Conservation (phyloP, 2,329 filamentous ascomycete species). For the Neurospora crassa region DNA sequence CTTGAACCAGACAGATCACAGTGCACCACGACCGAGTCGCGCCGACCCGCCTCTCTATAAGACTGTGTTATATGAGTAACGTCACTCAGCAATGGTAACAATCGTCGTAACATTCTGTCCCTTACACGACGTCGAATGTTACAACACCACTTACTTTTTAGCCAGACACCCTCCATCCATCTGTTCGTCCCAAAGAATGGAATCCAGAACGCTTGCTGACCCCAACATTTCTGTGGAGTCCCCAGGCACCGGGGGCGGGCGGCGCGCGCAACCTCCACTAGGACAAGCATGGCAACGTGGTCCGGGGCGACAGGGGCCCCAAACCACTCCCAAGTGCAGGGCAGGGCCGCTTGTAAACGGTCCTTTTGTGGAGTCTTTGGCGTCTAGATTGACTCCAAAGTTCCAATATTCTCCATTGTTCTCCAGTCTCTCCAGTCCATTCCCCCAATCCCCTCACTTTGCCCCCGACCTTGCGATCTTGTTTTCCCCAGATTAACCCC, state of each 20-base stretch:
- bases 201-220: not conserved
- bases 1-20: not conserved
- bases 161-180: not conserved
- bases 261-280: not conserved
- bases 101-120: not conserved
- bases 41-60: not conserved
- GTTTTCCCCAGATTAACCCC: not conserved
- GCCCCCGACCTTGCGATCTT: not conserved
- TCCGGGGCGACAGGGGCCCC: not conserved
- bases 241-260: not conserved
- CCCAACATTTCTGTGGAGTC: not conserved
- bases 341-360: conserved; percentile 15
- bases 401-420: not conserved
- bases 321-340: not conserved
- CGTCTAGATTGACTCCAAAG: not conserved
- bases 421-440: not conserved
- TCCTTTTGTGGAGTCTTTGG: conserved; percentile 16
- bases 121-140: not conserved
- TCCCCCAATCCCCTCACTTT: not conserved
- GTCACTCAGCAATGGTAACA: not conserved
- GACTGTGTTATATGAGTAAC: not conserved
- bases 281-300: not conserved
- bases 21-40: not conserved
- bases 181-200: not conserved
- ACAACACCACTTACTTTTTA: not conserved